Evolutionary conservation across 495 filamentous ascomycete species (phyloP), one percentile per base, ranked within the genome.

Genomic region (Recurvomyces mirabilis): DNA sequence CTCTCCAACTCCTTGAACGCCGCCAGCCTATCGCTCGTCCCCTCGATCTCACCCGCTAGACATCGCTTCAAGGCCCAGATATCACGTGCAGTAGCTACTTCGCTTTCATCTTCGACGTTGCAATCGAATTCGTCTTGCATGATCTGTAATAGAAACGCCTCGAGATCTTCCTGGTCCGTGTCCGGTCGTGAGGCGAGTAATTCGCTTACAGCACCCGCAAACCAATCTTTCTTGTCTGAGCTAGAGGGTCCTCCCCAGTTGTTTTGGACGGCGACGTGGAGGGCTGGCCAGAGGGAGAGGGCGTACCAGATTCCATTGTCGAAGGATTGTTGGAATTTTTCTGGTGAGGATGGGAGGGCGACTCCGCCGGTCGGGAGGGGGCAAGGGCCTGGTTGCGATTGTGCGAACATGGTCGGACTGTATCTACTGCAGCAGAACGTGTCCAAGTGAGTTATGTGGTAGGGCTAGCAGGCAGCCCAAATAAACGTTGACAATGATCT

Each of bases 71-170:
- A 59, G 26, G 70, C 68, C 64, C 89, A 66, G 32, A 96, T 82
- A 63, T 73, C 62, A 45, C 71, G 70, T 14, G 86, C 86, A 14
- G 93, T 73, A 26, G 77, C 73, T 29, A 69, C 79, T 24, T 79
- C 85, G 42, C 77, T 86, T 51, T 84, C 88, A 64, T 95, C 88
- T 55, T 96, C 91, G 13, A 96, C 73, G 41, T 79, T 78, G 26
- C 88, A 80, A 38, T 91, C 86, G 59, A 95, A 98, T 63, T 98
- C 89, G 63, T 95, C 93, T 49, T 81, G 75, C 82, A 98, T 88
- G 17, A 88, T 81, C 53, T 94, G 82, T 21, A 93, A 64, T 40
- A 96, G 66, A 11, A 85, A 75, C 32, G 76, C 71, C 65, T 96
- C 91, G 25, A 96, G 62, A 52, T 94, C 86, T 33, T 81, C 75